phyloP scores from a whole-genome alignment of 352 stramenopile genomes.

The Phytopythium montanum region DNA sequence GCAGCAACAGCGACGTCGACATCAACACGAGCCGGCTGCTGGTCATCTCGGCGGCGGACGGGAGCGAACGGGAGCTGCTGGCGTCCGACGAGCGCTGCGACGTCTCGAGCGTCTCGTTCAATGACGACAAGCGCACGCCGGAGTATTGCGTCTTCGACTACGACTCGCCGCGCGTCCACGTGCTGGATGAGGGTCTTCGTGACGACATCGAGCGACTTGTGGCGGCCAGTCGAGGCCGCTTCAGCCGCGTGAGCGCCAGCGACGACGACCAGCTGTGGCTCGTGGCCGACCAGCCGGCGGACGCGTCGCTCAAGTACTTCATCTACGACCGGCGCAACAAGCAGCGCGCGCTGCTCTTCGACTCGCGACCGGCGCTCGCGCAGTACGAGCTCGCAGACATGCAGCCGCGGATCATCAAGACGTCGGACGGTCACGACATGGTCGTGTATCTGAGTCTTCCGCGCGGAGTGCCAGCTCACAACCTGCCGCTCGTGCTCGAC shows the following conservation, averaged over 20 bases:
- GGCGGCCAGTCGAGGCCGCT: conserved; percentile 12
- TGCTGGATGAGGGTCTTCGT: conserved; percentile 26
- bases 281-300: conserved; percentile 54
- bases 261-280: conserved; percentile 62
- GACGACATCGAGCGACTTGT: conserved; percentile 26
- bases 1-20: not conserved
- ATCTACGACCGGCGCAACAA: conserved; percentile 28
- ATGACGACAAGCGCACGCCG: conserved; percentile 15
- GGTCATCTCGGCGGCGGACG: conserved; percentile 32
- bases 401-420: conserved; percentile 34
- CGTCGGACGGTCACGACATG: conserved; percentile 41
- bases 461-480: too few species aligned
- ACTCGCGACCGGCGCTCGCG: conserved; percentile 28
- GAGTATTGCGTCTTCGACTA: conserved; percentile 35
- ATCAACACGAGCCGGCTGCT: conserved; percentile 37
- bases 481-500: too few species aligned
- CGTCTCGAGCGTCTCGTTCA: conserved; percentile 23
- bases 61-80: conserved; percentile 23
- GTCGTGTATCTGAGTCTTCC: conserved; percentile 43
- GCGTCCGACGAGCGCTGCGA: conserved; percentile 26
- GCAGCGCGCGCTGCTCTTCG: conserved; percentile 30
- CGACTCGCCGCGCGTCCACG: conserved; percentile 24
- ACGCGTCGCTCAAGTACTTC: conserved; percentile 45
- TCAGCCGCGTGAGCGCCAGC: conserved; percentile 27
- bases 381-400: conserved; percentile 35